phyloP scores from a whole-genome alignment of 805 yeast genomes.

The Cyberlindnera saturnus region DNA sequence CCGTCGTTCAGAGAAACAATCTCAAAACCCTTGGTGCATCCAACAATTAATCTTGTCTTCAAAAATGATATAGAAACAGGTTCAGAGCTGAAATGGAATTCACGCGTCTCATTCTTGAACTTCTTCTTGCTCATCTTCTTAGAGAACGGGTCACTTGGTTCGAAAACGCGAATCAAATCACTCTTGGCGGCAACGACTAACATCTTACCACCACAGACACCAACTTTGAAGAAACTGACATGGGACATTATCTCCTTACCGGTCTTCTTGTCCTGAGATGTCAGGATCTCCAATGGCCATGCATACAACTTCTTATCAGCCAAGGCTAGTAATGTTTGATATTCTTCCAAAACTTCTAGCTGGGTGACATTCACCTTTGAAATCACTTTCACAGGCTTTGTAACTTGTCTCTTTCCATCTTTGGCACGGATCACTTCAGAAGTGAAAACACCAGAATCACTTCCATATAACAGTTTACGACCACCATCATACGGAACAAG shows the following conservation, averaged over 20 bases:
- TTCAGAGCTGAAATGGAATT: conserved; percentile 78
- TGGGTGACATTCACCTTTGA: conserved; percentile 76
- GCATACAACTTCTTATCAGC: conserved; percentile 79
- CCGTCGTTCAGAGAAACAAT: conserved; percentile 81
- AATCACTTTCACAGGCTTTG: conserved; percentile 72
- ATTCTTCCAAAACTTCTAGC: conserved; percentile 87
- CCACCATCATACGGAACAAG: conserved; percentile 95
- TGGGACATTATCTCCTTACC: conserved; percentile 82
- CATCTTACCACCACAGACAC: conserved; percentile 84
- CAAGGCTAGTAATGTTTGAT: conserved; percentile 72
- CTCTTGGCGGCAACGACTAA: conserved; percentile 86
- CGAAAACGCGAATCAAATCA: conserved; percentile 78
- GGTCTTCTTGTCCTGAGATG: conserved; percentile 45
- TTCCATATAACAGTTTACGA: conserved; percentile 81
- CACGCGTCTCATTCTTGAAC: conserved; percentile 62
- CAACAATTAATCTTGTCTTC: conserved; percentile 85
- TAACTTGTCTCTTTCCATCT: conserved; percentile 45
- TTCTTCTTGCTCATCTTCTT: conserved; percentile 61
- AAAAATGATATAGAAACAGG: conserved; percentile 88
- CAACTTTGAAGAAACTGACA: conserved; percentile 85
- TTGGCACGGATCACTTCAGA: conserved; percentile 50
- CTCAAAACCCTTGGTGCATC: conserved; percentile 95
- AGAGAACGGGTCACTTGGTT: conserved; percentile 73
- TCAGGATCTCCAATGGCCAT: conserved; percentile 66
- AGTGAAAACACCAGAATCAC: conserved; percentile 85